A percentile compares a stretch with the other conserved stretches of the same genome.
These are phyloP conservation scores for Scedosporium dehoogii DNA, from an alignment of 2,329 filamentous ascomycete genomes.

Conservation along the genomic window DNA sequence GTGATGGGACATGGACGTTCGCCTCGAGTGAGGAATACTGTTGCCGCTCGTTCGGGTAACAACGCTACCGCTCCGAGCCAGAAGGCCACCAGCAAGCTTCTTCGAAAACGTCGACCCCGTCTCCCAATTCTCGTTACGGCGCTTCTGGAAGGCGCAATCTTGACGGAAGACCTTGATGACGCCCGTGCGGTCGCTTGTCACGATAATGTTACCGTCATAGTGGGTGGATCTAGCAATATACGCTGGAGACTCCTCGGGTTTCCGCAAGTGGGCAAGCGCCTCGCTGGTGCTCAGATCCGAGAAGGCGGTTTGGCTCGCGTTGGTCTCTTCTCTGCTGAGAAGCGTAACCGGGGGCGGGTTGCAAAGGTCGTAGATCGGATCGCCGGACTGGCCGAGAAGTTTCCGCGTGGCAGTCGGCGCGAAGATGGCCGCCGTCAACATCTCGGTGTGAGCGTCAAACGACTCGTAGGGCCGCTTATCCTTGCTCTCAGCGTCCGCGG, in stretches of 20 bases:
- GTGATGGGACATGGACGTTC: constrained; percentile 37
- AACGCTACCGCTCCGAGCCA: constrained; percentile 49
- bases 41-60: constrained; percentile 43
- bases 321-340: constrained; percentile 58
- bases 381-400: constrained; percentile 68
- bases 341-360: constrained; percentile 87
- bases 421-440: constrained; percentile 82
- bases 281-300: constrained; percentile 26
- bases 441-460: constrained; percentile 81
- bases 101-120: constrained; percentile 66
- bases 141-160: constrained; percentile 78
- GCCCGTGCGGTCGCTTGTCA: constrained; percentile 81
- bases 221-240: constrained; percentile 72
- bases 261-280: constrained; percentile 21
- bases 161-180: constrained; percentile 92
- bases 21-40: constrained; percentile 34
- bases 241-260: constrained; percentile 60
- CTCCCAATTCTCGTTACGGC: constrained; percentile 69
- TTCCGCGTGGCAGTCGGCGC: constrained; percentile 71
- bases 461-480: constrained; percentile 79
- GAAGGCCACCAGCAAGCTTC: constrained; percentile 48
- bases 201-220: constrained; percentile 75
- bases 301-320: constrained; percentile 29
- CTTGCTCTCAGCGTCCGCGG: constrained; percentile 51
- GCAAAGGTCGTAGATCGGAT: constrained; percentile 93